Evolutionary conservation across 306 rosid species (phyloP).

Genomic region (Sicyos edulis): DNA sequence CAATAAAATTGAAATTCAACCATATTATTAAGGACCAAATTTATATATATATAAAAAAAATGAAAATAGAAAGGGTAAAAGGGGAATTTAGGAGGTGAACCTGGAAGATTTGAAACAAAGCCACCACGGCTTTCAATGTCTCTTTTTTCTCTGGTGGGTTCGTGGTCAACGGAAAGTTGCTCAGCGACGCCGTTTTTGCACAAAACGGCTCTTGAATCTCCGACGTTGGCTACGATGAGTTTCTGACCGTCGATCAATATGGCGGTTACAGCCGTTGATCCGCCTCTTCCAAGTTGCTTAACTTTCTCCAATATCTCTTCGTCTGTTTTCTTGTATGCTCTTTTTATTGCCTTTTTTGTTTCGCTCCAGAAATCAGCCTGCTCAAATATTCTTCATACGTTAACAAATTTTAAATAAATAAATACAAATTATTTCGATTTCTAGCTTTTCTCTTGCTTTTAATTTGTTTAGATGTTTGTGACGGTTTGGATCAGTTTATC

Average conservation of each 20-base stretch:
- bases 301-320: constrained; percentile 47
- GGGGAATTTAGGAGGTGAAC: constrained; percentile 11
- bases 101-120: constrained; percentile 65
- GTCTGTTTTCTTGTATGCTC: constrained; percentile 49
- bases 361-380: constrained; percentile 51
- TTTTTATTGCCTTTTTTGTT: constrained; percentile 40
- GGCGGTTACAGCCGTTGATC: constrained; percentile 72
- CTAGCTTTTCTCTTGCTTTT: too few relatives aligned
- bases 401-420: too few relatives aligned
- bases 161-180: constrained; percentile 61
- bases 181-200: constrained; percentile 46
- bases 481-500: too few relatives aligned
- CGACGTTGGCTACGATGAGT: constrained; percentile 62
- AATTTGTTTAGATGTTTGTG: too few relatives aligned
- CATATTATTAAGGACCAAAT: too few relatives aligned
- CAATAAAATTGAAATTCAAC: too few relatives aligned
- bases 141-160: constrained; percentile 51
- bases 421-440: too few relatives aligned
- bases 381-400: too few relatives aligned
- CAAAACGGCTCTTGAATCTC: constrained; percentile 61
- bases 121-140: constrained; percentile 63
- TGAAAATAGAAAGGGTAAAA: not conserved
- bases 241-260: constrained; percentile 50
- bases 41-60: too few relatives aligned
- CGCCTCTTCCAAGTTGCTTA: constrained; percentile 50